phyloP scores from a whole-genome alignment of 257 asterid species.

The Primulina eburnea region DNA sequence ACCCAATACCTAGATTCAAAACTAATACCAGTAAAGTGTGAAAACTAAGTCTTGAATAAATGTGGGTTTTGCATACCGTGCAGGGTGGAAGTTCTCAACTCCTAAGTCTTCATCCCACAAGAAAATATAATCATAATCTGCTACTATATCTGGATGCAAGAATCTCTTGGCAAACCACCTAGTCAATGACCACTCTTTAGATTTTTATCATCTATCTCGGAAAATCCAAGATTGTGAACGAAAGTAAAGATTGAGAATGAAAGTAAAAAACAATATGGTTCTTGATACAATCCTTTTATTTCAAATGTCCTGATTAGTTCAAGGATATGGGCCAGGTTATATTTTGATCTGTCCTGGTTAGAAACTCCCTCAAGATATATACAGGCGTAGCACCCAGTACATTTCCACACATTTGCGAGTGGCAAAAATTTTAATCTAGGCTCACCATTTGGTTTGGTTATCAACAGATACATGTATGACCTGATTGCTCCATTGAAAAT shows the following conservation, averaged over 20 bases:
- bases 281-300: neutral
- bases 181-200: constrained; percentile 3
- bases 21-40: neutral
- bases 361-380: neutral
- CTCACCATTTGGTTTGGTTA: constrained; percentile 87
- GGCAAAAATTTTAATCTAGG: neutral
- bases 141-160: constrained; percentile 74
- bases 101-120: constrained; percentile 90
- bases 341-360: no score
- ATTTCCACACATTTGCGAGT: neutral
- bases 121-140: constrained; percentile 51
- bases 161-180: constrained; percentile 94
- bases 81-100: constrained; percentile 68
- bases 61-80: constrained; percentile 38
- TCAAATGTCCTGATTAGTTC: neutral
- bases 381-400: neutral
- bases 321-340: neutral
- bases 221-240: neutral
- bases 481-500: constrained; percentile 49
- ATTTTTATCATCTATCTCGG: neutral
- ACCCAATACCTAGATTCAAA: constrained; percentile 2
- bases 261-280: no score
- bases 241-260: neutral
- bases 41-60: neutral
- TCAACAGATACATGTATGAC: neutral